Evolutionary conservation across 306 rosid genomes (phyloP).

Genomic region (Arachis stenosperma): DNA sequence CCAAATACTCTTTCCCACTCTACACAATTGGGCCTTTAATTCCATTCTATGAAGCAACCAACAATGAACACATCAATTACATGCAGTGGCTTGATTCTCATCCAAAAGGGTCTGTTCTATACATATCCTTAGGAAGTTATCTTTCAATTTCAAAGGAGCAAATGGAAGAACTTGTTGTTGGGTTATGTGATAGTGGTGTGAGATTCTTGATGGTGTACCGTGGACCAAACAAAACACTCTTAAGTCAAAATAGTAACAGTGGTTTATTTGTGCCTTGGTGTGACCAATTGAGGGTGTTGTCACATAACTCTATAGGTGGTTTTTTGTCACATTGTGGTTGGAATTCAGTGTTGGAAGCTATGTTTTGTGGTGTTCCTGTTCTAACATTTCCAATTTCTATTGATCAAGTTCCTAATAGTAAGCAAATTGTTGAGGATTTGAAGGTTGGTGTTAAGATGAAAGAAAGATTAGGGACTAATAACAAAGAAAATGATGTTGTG

Average conservation of each 20-base stretch:
- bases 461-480: not conserved
- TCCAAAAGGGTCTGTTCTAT: not conserved
- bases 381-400: not conserved
- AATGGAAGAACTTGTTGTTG: not conserved
- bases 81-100: not conserved
- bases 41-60: constrained; percentile 30
- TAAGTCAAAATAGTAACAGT: not conserved
- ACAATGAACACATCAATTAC: not conserved
- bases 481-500: not conserved
- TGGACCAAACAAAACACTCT: not conserved
- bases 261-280: not conserved
- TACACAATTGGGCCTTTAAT: constrained; percentile 49
- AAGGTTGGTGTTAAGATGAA: not conserved
- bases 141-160: not conserved
- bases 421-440: not conserved
- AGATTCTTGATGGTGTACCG: not conserved
- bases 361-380: not conserved
- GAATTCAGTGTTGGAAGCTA: not conserved
- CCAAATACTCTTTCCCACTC: constrained; percentile 2
- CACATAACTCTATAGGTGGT: constrained; percentile 47
- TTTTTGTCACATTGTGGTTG: constrained; percentile 55
- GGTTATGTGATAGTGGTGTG: not conserved
- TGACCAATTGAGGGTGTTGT: constrained; percentile 37
- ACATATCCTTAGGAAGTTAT: not conserved
- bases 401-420: not conserved